Evolutionary conservation across 106 monocot genomes (phyloP).

Genomic region (Alisma plantagoaquatica): DNA sequence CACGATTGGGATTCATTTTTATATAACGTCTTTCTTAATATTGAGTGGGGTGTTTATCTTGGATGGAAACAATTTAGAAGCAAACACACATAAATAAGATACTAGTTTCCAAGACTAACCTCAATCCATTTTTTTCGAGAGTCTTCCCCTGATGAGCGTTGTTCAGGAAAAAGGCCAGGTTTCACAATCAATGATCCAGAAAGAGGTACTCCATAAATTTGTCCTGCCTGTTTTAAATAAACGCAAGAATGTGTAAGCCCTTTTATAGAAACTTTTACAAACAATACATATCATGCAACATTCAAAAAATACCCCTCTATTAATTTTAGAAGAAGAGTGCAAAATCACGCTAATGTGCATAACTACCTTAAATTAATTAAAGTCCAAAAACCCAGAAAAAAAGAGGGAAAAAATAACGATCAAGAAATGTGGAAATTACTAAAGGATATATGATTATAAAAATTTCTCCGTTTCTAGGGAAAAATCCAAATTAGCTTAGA

Average conservation of each 20-base stretch:
- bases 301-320: background rate
- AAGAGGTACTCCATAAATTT: slow-evolving; percentile 93
- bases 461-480: too few relatives aligned
- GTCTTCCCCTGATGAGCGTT: slow-evolving; percentile 64
- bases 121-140: slow-evolving; percentile 88
- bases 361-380: too few relatives aligned
- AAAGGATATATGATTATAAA: too few relatives aligned
- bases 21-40: background rate
- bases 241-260: too few relatives aligned
- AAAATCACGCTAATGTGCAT: background rate
- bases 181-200: slow-evolving; percentile 68
- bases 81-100: background rate
- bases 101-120: slow-evolving; percentile 25
- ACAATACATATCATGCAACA: too few relatives aligned
- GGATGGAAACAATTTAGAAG: background rate
- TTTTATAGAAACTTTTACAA: too few relatives aligned
- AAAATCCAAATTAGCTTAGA: too few relatives aligned
- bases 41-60: too few relatives aligned
- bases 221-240: slow-evolving; percentile 63
- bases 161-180: slow-evolving; percentile 76
- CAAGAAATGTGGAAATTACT: too few relatives aligned
- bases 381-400: too few relatives aligned
- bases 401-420: too few relatives aligned
- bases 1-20: background rate
- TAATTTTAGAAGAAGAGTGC: background rate